These are phyloP conservation scores for Cyclospora cayetanensis DNA, from an alignment of 169 alveolate genomes.

Conservation along the genomic window DNA sequence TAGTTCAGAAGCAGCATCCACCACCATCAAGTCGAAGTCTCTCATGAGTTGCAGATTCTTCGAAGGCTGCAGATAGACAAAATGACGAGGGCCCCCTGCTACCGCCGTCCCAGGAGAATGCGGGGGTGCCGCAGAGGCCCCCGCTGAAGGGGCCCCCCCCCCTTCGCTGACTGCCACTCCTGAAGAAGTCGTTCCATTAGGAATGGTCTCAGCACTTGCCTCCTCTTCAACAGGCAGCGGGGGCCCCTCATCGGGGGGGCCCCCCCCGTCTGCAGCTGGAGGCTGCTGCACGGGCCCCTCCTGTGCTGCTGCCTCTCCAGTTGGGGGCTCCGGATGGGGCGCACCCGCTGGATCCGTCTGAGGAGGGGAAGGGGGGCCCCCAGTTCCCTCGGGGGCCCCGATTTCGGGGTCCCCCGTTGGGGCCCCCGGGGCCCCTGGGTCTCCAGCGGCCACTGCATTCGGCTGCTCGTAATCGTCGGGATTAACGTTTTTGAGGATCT, in stretches of 20 bases:
- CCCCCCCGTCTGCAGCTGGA: not conserved
- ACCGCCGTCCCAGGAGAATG: too few species aligned
- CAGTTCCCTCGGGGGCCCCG: too few species aligned
- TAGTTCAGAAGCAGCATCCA: conserved; percentile 36
- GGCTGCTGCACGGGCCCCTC: conserved; percentile 28
- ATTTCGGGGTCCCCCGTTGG: too few species aligned
- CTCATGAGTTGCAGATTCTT: conserved; percentile 64
- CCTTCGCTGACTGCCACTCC: too few species aligned
- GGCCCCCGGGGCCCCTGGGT: not conserved
- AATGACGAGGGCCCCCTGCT: conserved; percentile 44
- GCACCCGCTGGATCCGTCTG: too few species aligned
- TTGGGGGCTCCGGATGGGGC: too few species aligned
- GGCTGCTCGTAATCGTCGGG: conserved; percentile 18
- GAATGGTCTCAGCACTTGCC: not conserved
- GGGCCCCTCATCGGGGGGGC: not conserved
- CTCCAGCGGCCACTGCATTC: not conserved
- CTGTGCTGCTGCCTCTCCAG: not conserved
- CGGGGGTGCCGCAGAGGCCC: not conserved
- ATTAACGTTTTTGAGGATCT: not conserved
- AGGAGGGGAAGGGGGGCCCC: too few species aligned
- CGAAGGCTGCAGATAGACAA: conserved; percentile 55
- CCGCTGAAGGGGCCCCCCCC: conserved; percentile 3
- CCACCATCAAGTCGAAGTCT: conserved; percentile 41
- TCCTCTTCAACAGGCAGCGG: not conserved
- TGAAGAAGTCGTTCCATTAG: not conserved